Conservation (phyloP, 441 rosid genomes). For the Viola pubescens region DNA sequence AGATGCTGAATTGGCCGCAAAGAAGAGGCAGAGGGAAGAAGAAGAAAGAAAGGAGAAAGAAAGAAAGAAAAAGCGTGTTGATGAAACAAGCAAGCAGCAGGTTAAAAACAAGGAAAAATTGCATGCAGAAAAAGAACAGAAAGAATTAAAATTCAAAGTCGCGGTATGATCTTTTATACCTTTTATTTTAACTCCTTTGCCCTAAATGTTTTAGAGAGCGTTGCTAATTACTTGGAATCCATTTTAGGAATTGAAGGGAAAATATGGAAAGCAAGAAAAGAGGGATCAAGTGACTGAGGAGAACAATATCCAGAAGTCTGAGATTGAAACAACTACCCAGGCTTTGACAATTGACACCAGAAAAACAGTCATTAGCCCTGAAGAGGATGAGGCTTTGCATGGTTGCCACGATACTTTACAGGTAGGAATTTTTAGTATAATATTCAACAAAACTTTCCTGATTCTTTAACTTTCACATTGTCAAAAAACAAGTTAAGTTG, state of each 20-base stretch:
- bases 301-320: conserved; percentile 18
- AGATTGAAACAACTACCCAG: conserved; percentile 21
- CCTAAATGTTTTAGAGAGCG: conserved; percentile 8
- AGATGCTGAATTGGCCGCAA: conserved; percentile 61
- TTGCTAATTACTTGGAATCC: conserved; percentile 12
- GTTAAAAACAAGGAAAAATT: conserved; percentile 42
- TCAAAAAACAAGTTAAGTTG: conserved; percentile 3
- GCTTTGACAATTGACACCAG: conserved; percentile 26
- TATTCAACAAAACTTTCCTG: conserved; percentile 5
- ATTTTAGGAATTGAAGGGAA: conserved; percentile 30
- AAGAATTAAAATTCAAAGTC: conserved; percentile 36
- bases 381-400: conserved; percentile 19
- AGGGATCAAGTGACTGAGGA: conserved; percentile 23
- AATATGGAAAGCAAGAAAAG: conserved; percentile 25
- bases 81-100: conserved; percentile 51
- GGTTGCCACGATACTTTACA: conserved; percentile 29
- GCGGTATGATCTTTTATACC: conserved; percentile 29
- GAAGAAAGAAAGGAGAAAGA: conserved; percentile 62
- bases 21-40: conserved; percentile 71
- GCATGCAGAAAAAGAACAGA: conserved; percentile 36
- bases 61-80: conserved; percentile 57
- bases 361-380: conserved; percentile 27
- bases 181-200: background rate
- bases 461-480: background rate
- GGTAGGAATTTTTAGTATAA: conserved; percentile 37